A percentile compares a stretch with the other conserved stretches of the same genome.
Evolutionary conservation across 177 flowering plant genomes (phyloP).

Genomic region (Vitis hybrid): DNA sequence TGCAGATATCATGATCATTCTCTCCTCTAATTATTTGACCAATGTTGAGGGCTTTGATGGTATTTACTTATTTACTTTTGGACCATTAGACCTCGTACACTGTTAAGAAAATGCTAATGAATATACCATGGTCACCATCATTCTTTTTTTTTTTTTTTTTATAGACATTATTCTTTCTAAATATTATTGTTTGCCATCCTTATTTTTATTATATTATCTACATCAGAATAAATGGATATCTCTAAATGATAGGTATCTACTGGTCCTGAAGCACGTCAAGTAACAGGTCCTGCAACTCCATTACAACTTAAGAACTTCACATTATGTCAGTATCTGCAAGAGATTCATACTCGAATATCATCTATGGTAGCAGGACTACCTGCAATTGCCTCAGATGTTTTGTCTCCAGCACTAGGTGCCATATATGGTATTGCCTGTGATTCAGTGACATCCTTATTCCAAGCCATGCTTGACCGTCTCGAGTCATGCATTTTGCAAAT

Average conservation of each 20-base stretch:
- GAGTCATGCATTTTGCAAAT: conserved; percentile 86
- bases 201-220: background rate
- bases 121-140: background rate
- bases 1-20: too few species aligned
- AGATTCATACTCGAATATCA: conserved; percentile 69
- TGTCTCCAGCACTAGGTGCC: conserved; percentile 74
- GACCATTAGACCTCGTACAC: background rate
- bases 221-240: background rate
- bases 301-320: conserved; percentile 83
- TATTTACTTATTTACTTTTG: background rate
- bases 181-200: background rate
- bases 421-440: conserved; percentile 88
- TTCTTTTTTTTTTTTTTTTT: background rate
- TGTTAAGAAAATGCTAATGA: background rate
- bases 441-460: conserved; percentile 77
- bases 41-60: background rate
- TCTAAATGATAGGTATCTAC: conserved; percentile 68
- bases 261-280: conserved; percentile 94
- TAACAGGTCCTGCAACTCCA: conserved; percentile 77
- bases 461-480: conserved; percentile 86
- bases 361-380: conserved; percentile 60
- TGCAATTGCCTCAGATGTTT: conserved; percentile 66
- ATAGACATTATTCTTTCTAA: conserved; percentile 1
- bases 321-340: conserved; percentile 90
- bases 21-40: background rate